Evolutionary conservation across 805 yeast genomes (phyloP).

Genomic region (Cephaloascus fragrans): DNA sequence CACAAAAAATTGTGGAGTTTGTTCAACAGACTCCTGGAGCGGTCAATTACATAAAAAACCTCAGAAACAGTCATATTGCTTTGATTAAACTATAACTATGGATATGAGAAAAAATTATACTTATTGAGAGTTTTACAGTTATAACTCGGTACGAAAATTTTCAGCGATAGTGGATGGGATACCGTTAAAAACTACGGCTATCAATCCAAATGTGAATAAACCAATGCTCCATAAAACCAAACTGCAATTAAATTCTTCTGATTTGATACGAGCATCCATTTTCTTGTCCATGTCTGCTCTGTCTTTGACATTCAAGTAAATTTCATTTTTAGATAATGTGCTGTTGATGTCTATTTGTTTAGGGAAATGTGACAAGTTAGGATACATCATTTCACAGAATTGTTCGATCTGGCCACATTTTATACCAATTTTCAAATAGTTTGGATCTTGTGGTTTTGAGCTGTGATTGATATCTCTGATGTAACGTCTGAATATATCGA

Average conservation of each 20-base stretch:
- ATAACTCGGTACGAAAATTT: neutral
- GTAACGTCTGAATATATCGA: conserved; percentile 67
- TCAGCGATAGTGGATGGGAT: neutral
- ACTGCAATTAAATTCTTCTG: conserved; percentile 14
- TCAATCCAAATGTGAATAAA: conserved; percentile 1
- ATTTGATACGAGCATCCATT: conserved; percentile 10
- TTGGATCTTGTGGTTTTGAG: conserved; percentile 75
- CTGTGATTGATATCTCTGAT: conserved; percentile 69
- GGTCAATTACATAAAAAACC: too few relatives aligned
- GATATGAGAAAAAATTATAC: too few relatives aligned
- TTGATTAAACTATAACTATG: too few relatives aligned
- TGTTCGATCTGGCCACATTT: conserved; percentile 85
- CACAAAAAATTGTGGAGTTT: neutral
- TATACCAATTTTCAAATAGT: conserved; percentile 74
- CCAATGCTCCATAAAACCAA: conserved; percentile 7
- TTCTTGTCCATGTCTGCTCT: conserved; percentile 32
- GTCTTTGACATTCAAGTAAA: conserved; percentile 19
- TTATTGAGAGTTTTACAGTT: too few relatives aligned
- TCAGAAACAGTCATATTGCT: too few relatives aligned
- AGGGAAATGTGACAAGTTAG: conserved; percentile 44
- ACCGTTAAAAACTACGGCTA: neutral
- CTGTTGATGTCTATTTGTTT: conserved; percentile 33
- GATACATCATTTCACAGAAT: conserved; percentile 71
- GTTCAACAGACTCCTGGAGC: too few relatives aligned
- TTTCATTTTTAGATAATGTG: conserved; percentile 24